Evolutionary conservation across 164 flowering plant genomes (phyloP).

Genomic region (Amborella trichopoda): DNA sequence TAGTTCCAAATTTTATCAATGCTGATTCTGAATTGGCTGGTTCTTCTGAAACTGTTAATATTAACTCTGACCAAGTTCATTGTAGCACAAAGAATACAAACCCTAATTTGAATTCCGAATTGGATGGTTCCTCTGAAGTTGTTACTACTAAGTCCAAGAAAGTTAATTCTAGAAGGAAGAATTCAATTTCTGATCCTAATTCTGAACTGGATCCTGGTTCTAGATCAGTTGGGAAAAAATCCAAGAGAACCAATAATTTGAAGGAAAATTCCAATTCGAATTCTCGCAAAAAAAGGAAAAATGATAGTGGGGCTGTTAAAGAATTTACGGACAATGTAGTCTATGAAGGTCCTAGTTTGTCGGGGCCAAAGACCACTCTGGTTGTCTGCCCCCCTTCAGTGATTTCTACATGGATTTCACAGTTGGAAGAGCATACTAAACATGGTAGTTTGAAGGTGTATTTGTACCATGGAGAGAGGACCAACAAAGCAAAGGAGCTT

Average conservation of each 20-base stretch:
- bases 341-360: not conserved
- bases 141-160: not conserved
- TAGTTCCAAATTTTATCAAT: constrained; percentile 1
- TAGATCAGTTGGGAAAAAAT: constrained; percentile 17
- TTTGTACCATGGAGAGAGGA: constrained; percentile 70
- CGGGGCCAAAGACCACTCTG: constrained; percentile 34
- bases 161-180: not conserved
- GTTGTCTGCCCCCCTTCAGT: constrained; percentile 83
- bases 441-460: constrained; percentile 54
- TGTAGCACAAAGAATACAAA: too few relatives aligned
- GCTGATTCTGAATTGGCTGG: constrained; percentile 1
- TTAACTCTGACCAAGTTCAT: not conserved
- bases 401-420: constrained; percentile 66
- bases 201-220: too few relatives aligned
- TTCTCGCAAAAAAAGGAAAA: constrained; percentile 25
- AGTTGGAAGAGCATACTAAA: constrained; percentile 60
- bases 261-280: constrained; percentile 4
- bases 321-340: not conserved
- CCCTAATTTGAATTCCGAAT: too few relatives aligned
- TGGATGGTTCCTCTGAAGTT: too few relatives aligned
- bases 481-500: constrained; percentile 43
- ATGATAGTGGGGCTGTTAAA: constrained; percentile 2
- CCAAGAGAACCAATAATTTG: constrained; percentile 22
- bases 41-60: not conserved
- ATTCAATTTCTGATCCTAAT: not conserved